Evolutionary conservation across 129 eudicot species (phyloP), one percentile per base, ranked within the genome.

Genomic region (Arctium minus): DNA sequence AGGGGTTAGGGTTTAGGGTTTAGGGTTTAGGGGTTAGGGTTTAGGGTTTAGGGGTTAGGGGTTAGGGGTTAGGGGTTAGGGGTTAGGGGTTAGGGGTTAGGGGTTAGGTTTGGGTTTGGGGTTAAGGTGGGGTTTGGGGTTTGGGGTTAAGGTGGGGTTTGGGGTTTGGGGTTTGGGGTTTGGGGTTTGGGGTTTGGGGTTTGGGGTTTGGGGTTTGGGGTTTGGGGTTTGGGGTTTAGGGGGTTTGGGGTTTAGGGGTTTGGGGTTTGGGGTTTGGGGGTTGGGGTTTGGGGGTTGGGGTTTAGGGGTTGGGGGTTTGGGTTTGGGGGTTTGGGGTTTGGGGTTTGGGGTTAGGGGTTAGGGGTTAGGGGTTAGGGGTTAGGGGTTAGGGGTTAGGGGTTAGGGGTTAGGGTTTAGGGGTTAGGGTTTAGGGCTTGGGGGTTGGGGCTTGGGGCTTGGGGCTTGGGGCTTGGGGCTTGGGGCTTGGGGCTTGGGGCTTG

Each of bases 371-470:
- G 22, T 76, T 76, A 76, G 70, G 80, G 80, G 22, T 76, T 76
- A 48, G 70, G 80, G 80, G 48, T 76, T n/a, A 46, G 80, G 70
- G 80, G 22, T 76, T 30, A 46, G 80, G 80, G 39, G 48, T 76
- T 46, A 46, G 74, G 70, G 70, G 48, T 76, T 40, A 27, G 69
- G 80, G 80, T 76, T 76, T 40, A 46, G 78, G 78, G 75, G 30
- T 71, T 71, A 30, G 75, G 75, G 75, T 71, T 71, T 30, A 5
- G n/a, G n/a, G n/a, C n/a, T n/a, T n/a, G n/a, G n/a, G n/a, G n/a
- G n/a, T n/a, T n/a, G n/a, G n/a, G n/a, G 36, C 13, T 32, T 17
- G 1, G 1, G 15, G 32, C 11, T 11, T 30, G 6, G 75, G 80
- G n/a, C 27, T 76, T 2, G 12, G 68, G 80, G 40, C n/a, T 46